Evolutionary conservation across 148 eudicot species (phyloP).

Genomic region (Rhododendron williamsianum): DNA sequence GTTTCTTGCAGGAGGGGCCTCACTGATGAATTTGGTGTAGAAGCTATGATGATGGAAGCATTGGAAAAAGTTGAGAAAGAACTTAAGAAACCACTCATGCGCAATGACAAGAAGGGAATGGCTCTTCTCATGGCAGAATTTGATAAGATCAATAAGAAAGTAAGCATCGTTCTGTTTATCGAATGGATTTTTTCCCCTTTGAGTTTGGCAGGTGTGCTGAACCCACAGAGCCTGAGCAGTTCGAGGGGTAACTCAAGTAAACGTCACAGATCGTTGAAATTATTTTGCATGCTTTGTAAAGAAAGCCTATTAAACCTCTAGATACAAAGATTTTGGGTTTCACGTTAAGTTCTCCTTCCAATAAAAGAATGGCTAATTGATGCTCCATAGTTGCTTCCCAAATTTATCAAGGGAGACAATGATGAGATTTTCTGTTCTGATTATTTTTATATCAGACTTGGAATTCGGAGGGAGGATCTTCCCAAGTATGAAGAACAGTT

Average conservation of each 20-base stretch:
- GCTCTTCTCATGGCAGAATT: conserved; percentile 60
- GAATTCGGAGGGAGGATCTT: conserved; percentile 61
- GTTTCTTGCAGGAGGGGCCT: conserved; percentile 67
- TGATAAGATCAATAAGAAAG: conserved; percentile 77
- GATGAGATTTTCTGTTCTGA: neutral
- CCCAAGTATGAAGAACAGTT: conserved; percentile 80
- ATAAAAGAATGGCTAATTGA: neutral
- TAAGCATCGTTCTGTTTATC: conserved; percentile 28
- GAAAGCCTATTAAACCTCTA: too few species aligned
- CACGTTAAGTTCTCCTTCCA: neutral
- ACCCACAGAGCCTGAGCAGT: neutral
- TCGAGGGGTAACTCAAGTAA: neutral
- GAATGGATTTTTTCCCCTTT: neutral
- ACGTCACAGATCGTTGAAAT: neutral
- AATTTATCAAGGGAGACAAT: neutral
- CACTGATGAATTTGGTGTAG: conserved; percentile 78
- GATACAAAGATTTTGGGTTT: too few species aligned
- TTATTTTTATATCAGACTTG: conserved; percentile 47
- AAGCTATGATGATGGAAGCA: conserved; percentile 89
- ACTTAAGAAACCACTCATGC: conserved; percentile 77
- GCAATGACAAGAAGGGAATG: conserved; percentile 80
- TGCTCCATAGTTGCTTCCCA: conserved; percentile 2
- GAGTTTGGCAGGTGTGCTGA: neutral
- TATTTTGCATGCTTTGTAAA: neutral
- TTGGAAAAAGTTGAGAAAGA: conserved; percentile 84